These are phyloP conservation scores for Sporopachydermia lactativora DNA, from an alignment of 805 yeast genomes.

Conservation along the genomic window DNA sequence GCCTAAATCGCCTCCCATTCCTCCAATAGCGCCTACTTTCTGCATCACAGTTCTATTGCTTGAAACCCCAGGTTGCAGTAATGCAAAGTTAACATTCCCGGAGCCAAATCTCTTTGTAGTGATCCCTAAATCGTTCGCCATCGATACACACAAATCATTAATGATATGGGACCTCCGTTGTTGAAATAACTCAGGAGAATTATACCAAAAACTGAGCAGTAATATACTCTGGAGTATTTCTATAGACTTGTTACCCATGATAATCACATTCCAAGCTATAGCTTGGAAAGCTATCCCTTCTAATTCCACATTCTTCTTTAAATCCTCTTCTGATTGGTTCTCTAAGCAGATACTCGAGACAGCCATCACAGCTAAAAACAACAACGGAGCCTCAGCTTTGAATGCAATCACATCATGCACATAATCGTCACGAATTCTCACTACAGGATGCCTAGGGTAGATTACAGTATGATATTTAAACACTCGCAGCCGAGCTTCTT, in stretches of 20 bases:
- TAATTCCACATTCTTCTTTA: conserved; percentile 30
- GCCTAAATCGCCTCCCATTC: not conserved
- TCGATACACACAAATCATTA: conserved; percentile 45
- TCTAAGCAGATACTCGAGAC: conserved; percentile 30
- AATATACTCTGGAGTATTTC: conserved; percentile 53
- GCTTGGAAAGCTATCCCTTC: conserved; percentile 40
- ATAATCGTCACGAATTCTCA: conserved; percentile 28
- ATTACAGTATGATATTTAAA: conserved; percentile 33
- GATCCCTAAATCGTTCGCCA: conserved; percentile 68
- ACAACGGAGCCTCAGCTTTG: conserved; percentile 33
- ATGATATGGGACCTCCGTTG: conserved; percentile 67
- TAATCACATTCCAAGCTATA: conserved; percentile 43
- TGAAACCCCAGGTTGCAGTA: not conserved
- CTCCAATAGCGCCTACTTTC: not conserved
- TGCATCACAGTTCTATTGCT: not conserved
- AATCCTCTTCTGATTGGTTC: conserved; percentile 3
- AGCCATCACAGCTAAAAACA: conserved; percentile 54
- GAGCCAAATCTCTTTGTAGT: conserved; percentile 24
- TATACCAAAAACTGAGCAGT: conserved; percentile 64
- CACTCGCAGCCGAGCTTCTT: conserved; percentile 45
- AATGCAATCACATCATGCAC: not conserved
- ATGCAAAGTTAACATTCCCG: not conserved
- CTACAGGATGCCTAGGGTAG: conserved; percentile 38
- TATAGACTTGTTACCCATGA: conserved; percentile 54
- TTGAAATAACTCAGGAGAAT: conserved; percentile 68